phyloP scores from a whole-genome alignment of 176 grass and related monocot species.

The Oryza meyeriana region DNA sequence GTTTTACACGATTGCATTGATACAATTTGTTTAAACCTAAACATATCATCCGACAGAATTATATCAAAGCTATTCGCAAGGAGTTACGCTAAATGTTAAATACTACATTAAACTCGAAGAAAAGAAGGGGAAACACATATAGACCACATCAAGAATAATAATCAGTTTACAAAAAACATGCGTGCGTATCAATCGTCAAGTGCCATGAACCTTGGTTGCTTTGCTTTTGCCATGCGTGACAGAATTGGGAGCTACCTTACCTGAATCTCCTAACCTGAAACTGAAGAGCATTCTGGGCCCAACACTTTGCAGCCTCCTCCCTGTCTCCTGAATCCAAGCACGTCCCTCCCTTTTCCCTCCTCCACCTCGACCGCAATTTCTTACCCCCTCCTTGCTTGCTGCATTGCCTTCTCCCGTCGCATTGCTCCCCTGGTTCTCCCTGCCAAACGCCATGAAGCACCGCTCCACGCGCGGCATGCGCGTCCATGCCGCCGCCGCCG shows the following conservation, averaged over 20 bases:
- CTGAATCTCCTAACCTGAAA: neutral
- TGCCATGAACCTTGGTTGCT: neutral
- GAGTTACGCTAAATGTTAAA: neutral
- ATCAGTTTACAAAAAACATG: neutral
- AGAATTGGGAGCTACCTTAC: neutral
- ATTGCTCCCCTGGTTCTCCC: neutral
- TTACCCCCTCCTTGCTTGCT: neutral
- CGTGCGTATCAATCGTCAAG: too few relatives aligned
- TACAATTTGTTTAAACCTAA: neutral
- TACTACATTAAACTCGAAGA: neutral
- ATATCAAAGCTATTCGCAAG: neutral
- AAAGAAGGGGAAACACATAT: too few relatives aligned
- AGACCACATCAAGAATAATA: neutral
- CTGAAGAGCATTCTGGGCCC: conserved; percentile 33
- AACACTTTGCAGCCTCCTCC: conserved; percentile 29
- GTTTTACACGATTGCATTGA: neutral
- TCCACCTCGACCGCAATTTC: neutral
- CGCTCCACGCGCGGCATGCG: neutral
- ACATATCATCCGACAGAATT: neutral
- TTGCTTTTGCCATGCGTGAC: conserved; percentile 3
- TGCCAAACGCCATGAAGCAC: conserved; percentile 10
- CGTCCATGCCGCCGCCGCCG: conserved; percentile 29
- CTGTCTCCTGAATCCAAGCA: conserved; percentile 31
- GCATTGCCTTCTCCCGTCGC: conserved; percentile 2
- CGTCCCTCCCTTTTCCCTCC: conserved; percentile 33